phyloP scores from a whole-genome alignment of 345 rosid genomes.

The Toxicodendron radicans region DNA sequence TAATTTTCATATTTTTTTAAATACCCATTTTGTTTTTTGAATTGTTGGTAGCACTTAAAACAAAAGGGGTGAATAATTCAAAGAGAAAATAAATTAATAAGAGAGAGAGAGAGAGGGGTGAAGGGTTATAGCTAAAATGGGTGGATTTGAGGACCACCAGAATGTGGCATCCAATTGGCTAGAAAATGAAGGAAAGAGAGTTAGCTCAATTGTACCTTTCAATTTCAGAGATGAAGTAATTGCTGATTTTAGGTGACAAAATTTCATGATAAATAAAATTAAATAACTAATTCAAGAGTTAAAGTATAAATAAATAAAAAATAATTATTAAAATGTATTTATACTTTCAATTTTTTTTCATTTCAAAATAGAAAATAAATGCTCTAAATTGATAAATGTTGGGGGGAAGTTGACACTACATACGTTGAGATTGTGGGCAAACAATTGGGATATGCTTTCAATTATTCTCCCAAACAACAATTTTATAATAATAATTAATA shows the following conservation, averaged over 20 bases:
- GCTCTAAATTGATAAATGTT: not conserved
- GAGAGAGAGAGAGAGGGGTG: too few species aligned
- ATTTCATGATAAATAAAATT: not conserved
- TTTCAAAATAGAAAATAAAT: too few species aligned
- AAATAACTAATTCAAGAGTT: not conserved
- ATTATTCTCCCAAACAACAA: not conserved
- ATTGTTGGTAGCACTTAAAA: too few species aligned
- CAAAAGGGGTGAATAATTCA: too few species aligned
- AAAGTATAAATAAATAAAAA: not conserved
- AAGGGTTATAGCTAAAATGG: not conserved
- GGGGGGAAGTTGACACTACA: not conserved
- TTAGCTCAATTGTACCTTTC: conserved; percentile 10
- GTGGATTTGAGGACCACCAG: not conserved
- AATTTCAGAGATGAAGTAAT: not conserved
- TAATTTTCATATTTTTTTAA: too few species aligned
- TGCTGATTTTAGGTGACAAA: not conserved
- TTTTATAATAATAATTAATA: not conserved
- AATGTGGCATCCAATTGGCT: not conserved
- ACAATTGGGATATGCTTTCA: conserved; percentile 8
- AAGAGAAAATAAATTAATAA: too few species aligned
- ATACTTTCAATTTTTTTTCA: too few species aligned
- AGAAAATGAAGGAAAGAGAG: not conserved
- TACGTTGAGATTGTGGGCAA: conserved; percentile 2
- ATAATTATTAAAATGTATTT: not conserved
- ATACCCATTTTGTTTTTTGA: too few species aligned